These are phyloP conservation scores for Saccharomycopsis sp. DNA, from an alignment of 805 yeast species.

Conservation along the genomic window DNA sequence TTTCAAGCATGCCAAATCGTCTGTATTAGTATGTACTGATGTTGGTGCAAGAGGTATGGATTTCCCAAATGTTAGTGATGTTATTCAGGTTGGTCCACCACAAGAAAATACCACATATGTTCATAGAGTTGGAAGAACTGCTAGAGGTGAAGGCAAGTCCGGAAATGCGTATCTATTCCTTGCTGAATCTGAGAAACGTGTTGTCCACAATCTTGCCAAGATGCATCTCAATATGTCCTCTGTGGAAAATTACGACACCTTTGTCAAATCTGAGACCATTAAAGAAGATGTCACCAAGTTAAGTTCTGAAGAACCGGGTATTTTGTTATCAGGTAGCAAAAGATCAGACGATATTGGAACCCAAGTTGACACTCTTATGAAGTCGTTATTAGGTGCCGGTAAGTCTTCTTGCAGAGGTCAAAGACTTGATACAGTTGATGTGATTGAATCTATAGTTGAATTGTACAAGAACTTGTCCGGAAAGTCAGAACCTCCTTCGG, in stretches of 20 bases:
- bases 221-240: slow-evolving; percentile 51
- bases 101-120: slow-evolving; percentile 70
- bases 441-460: slow-evolving; percentile 10
- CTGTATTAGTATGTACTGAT: slow-evolving; percentile 76
- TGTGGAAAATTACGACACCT: slow-evolving; percentile 31
- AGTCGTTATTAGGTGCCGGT: slow-evolving; percentile 12
- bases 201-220: slow-evolving; percentile 41
- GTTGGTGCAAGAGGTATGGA: slow-evolving; percentile 98
- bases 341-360: slow-evolving; percentile 10
- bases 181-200: slow-evolving; percentile 51
- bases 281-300: slow-evolving; percentile 28
- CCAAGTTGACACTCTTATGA: slow-evolving; percentile 16
- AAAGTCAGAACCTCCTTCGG: slow-evolving; percentile 14
- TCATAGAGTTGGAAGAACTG: slow-evolving; percentile 95
- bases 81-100: slow-evolving; percentile 77
- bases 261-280: slow-evolving; percentile 33
- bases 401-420: background rate
- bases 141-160: slow-evolving; percentile 69
- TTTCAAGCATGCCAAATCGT: slow-evolving; percentile 43
- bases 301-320: slow-evolving; percentile 1
- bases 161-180: slow-evolving; percentile 66
- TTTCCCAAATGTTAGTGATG: slow-evolving; percentile 82
- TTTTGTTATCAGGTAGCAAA: background rate
- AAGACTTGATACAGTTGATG: slow-evolving; percentile 1
- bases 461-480: slow-evolving; percentile 17